Conservation (phyloP, 2,329 filamentous ascomycete genomes). For the Keithomyces neogunnii region DNA sequence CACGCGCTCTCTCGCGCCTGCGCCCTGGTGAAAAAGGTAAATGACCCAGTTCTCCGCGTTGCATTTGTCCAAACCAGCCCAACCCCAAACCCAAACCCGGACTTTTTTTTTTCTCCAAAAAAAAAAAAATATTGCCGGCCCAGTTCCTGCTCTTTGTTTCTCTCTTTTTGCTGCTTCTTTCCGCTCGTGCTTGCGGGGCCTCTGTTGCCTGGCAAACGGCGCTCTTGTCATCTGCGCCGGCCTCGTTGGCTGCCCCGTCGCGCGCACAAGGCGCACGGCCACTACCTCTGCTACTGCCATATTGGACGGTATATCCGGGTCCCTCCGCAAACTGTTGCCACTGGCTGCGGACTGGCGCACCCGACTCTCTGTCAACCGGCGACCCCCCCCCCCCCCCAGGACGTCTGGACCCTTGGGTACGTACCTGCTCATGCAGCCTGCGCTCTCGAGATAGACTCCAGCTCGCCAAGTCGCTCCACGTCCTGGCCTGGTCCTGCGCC, state of each 20-base stretch:
- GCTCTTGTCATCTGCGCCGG: not conserved
- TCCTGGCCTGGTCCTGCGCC: constrained; percentile 7
- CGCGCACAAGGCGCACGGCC: not conserved
- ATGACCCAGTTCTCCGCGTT: not conserved
- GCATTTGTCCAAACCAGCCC: not conserved
- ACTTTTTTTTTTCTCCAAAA: not conserved
- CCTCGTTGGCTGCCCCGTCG: not conserved
- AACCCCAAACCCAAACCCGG: not conserved
- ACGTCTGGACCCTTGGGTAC: not conserved
- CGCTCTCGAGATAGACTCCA: not conserved
- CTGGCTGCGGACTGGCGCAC: no score
- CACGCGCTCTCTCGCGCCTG: constrained; percentile 10
- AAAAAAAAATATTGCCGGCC: no score
- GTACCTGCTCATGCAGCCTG: not conserved
- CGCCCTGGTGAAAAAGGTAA: constrained; percentile 9
- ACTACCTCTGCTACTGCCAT: no score
- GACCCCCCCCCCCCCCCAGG: no score
- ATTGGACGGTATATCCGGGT: no score
- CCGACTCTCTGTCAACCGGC: no score
- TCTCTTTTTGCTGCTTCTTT: not conserved
- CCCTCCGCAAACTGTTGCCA: no score
- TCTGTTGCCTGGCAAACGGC: not conserved
- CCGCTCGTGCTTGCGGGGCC: constrained; percentile 6
- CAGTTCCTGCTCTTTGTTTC: not conserved
- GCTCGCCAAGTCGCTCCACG: not conserved